These are phyloP conservation scores for Rhododendron griersonianum DNA, from an alignment of 148 eudicot genomes.

Conservation along the genomic window DNA sequence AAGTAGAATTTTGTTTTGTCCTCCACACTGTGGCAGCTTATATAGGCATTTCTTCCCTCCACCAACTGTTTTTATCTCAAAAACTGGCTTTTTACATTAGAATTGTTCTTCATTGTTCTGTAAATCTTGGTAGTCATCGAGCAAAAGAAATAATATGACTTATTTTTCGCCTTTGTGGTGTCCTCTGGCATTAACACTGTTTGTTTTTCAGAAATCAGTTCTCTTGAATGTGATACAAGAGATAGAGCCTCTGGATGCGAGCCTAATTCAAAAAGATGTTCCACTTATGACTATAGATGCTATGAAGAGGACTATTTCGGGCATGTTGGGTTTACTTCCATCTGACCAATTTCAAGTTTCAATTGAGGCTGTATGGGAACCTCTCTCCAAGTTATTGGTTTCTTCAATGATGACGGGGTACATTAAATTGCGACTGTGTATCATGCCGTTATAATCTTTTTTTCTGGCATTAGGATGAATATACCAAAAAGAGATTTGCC, in stretches of 20 bases:
- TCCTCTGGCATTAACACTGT: not conserved
- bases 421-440: slow-evolving; percentile 8
- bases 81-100: not conserved
- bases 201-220: slow-evolving; percentile 57
- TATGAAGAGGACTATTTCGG: slow-evolving; percentile 95
- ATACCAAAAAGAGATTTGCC: not conserved
- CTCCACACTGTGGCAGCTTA: not conserved
- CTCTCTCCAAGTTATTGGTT: slow-evolving; percentile 80
- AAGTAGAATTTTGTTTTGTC: not conserved
- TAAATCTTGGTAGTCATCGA: not conserved
- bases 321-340: slow-evolving; percentile 97
- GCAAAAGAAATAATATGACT: not conserved
- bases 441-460: not conserved
- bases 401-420: slow-evolving; percentile 99
- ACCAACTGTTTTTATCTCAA: not conserved
- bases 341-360: slow-evolving; percentile 86
- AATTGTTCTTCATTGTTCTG: not conserved
- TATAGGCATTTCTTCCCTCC: not conserved
- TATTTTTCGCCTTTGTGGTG: not conserved
- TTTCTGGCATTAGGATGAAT: not conserved
- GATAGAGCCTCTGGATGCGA: slow-evolving; percentile 93
- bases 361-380: slow-evolving; percentile 89
- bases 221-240: slow-evolving; percentile 78
- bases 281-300: slow-evolving; percentile 87
- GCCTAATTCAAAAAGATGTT: slow-evolving; percentile 90